Conservation (phyloP, 148 eudicot species). For the Chenopodium album region DNA sequence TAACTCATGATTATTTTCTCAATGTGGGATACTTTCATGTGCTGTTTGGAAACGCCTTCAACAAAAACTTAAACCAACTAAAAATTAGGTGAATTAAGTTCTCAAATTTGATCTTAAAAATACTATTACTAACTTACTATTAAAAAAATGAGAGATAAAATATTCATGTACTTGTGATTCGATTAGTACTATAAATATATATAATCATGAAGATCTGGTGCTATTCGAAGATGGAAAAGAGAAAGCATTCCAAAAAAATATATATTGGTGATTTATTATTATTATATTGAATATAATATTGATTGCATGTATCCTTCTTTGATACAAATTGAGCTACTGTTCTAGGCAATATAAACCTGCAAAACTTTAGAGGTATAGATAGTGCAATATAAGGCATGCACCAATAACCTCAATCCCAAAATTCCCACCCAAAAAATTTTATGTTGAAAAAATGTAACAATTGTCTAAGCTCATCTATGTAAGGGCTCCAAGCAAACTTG, state of each 20-base stretch:
- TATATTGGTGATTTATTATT: not conserved
- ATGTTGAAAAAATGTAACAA: not conserved
- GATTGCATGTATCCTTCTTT: constrained; percentile 6
- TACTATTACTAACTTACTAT: too few species aligned
- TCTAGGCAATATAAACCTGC: constrained; percentile 8
- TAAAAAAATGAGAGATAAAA: too few species aligned
- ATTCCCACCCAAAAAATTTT: constrained; percentile 15
- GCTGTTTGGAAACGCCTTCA: too few species aligned
- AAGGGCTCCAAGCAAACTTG: constrained; percentile 67
- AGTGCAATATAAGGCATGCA: constrained; percentile 18
- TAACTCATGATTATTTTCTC: too few species aligned
- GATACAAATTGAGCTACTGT: constrained; percentile 3
- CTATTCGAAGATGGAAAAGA: not conserved
- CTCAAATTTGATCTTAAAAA: too few species aligned
- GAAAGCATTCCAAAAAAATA: not conserved
- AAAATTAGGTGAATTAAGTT: too few species aligned
- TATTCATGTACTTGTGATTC: too few species aligned
- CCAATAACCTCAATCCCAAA: not conserved
- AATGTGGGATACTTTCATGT: too few species aligned
- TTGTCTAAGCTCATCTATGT: constrained; percentile 7
- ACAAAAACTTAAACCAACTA: too few species aligned
- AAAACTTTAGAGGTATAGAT: constrained; percentile 21
- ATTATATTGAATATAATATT: not conserved
- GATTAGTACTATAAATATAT: too few species aligned
- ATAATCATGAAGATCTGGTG: not conserved